Percentiles rank a stretch among this genome's conserved stretches.
Evolutionary conservation across 73 alveolate genomes (phyloP).

Genomic region (Tetrahymena malaccensis): DNA sequence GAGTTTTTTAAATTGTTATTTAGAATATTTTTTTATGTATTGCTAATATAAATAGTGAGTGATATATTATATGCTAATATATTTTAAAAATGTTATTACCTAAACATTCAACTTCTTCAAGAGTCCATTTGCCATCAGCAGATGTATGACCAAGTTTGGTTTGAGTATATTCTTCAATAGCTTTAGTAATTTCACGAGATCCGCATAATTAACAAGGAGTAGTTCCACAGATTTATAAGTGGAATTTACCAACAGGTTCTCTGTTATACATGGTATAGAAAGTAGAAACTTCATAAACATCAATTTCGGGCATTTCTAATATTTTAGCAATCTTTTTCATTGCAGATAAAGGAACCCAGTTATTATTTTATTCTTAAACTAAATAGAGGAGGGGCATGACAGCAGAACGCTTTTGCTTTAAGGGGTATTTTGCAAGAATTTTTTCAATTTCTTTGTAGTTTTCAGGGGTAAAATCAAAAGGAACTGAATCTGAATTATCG

Average conservation of each 20-base stretch:
- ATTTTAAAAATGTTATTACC: not conserved
- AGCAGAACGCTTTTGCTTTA: slow-evolving; percentile 69
- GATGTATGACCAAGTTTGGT: slow-evolving; percentile 60
- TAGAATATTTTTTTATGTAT: too few relatives aligned
- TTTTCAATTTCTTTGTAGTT: slow-evolving; percentile 65
- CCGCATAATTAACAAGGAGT: slow-evolving; percentile 90
- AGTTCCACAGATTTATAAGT: slow-evolving; percentile 81
- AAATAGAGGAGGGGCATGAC: slow-evolving; percentile 62
- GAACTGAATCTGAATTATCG: slow-evolving; percentile 64
- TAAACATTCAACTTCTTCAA: slow-evolving; percentile 80
- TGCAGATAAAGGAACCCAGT: slow-evolving; percentile 75
- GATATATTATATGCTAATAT: not conserved
- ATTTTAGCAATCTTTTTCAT: slow-evolving; percentile 83
- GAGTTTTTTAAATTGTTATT: not conserved
- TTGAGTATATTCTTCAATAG: slow-evolving; percentile 52
- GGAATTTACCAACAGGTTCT: slow-evolving; percentile 79
- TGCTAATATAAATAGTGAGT: too few relatives aligned
- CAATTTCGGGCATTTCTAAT: slow-evolving; percentile 74
- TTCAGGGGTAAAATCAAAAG: slow-evolving; percentile 75
- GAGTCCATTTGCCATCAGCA: slow-evolving; percentile 73
- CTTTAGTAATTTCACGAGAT: slow-evolving; percentile 61
- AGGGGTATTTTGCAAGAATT: slow-evolving; percentile 58
- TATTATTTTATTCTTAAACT: slow-evolving; percentile 70
- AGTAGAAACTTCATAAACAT: slow-evolving; percentile 79
- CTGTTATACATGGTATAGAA: slow-evolving; percentile 86